These are phyloP conservation scores for Globisporangium canariense DNA, from an alignment of 352 stramenopile species.

Conservation along the genomic window DNA sequence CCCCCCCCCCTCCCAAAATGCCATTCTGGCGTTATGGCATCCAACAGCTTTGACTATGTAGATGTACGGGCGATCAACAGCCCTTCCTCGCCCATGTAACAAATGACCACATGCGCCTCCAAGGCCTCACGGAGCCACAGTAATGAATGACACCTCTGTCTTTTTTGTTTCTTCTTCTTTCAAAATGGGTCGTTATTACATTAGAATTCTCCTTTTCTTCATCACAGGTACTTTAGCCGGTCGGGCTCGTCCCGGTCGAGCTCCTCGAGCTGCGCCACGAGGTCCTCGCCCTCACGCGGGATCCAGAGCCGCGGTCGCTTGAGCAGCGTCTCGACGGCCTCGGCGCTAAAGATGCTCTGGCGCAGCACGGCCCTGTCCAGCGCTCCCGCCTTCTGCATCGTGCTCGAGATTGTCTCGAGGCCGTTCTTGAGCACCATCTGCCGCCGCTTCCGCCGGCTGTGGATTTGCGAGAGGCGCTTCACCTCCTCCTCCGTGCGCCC, in stretches of 20 bases:
- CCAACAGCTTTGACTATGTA: not conserved
- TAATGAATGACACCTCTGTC: too few relatives aligned
- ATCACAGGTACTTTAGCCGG: conserved; percentile 17
- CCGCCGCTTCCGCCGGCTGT: conserved; percentile 41
- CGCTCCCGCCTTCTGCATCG: conserved; percentile 19
- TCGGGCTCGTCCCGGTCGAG: conserved; percentile 37
- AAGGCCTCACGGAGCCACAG: too few relatives aligned
- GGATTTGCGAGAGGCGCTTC: conserved; percentile 25
- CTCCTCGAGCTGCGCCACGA: conserved; percentile 31
- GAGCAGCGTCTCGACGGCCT: conserved; percentile 28
- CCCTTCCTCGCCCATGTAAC: not conserved
- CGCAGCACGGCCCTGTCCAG: conserved; percentile 27
- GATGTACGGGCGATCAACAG: not conserved
- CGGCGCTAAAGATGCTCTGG: conserved; percentile 35
- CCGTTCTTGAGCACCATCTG: conserved; percentile 32
- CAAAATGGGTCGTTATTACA: conserved; percentile 4
- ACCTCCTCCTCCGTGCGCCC: conserved; percentile 26
- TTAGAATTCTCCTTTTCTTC: not conserved
- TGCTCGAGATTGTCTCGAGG: conserved; percentile 25
- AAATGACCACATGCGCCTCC: too few relatives aligned
- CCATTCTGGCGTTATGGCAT: not conserved
- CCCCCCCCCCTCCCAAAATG: not conserved
- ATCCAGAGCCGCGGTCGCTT: conserved; percentile 40
- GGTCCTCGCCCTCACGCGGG: conserved; percentile 29
- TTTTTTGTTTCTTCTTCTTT: not conserved